A percentile compares a stretch with the other conserved stretches of the same genome.
phyloP scores from a whole-genome alignment of 352 stramenopile genomes.

The Phytophthora boehmeriae region DNA sequence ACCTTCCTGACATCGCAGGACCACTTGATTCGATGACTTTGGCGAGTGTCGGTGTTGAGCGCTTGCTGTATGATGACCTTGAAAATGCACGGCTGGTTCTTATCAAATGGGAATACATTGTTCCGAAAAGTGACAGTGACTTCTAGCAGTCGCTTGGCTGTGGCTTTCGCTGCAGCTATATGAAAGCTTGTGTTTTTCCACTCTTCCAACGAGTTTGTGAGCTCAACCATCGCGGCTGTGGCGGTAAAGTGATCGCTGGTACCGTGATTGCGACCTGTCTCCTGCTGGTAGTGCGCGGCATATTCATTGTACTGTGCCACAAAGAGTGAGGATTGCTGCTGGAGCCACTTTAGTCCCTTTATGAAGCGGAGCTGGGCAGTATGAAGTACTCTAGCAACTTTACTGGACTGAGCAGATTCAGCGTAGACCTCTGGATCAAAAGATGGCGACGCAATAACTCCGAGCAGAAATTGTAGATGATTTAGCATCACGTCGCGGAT shows the following conservation, averaged over 20 bases:
- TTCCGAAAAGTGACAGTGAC: conserved; percentile 30
- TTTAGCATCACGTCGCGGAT: conserved; percentile 87
- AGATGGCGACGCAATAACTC: conserved; percentile 37
- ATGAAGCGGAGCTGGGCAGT: conserved; percentile 28
- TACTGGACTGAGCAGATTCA: neutral
- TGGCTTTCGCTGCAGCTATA: conserved; percentile 52
- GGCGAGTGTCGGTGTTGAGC: conserved; percentile 17
- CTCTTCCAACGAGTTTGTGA: conserved; percentile 23
- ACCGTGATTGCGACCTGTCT: conserved; percentile 14
- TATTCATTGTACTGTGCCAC: conserved; percentile 51
- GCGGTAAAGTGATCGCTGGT: conserved; percentile 27
- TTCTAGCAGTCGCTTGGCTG: conserved; percentile 19
- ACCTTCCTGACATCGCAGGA: conserved; percentile 32
- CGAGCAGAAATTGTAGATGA: conserved; percentile 74
- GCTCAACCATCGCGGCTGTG: conserved; percentile 42
- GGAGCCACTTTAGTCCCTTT: conserved; percentile 10
- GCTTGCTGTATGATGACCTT: conserved; percentile 42
- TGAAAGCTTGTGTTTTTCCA: conserved; percentile 49
- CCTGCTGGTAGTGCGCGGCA: conserved; percentile 29
- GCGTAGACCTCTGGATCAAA: conserved; percentile 20
- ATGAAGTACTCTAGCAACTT: conserved; percentile 12
- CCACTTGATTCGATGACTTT: conserved; percentile 45
- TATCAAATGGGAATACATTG: neutral
- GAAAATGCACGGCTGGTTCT: conserved; percentile 26
- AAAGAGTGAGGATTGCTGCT: neutral